These are phyloP conservation scores for Mucor lusitanicus DNA, from an alignment of 371 early-diverging fungal species.

Conservation along the genomic window DNA sequence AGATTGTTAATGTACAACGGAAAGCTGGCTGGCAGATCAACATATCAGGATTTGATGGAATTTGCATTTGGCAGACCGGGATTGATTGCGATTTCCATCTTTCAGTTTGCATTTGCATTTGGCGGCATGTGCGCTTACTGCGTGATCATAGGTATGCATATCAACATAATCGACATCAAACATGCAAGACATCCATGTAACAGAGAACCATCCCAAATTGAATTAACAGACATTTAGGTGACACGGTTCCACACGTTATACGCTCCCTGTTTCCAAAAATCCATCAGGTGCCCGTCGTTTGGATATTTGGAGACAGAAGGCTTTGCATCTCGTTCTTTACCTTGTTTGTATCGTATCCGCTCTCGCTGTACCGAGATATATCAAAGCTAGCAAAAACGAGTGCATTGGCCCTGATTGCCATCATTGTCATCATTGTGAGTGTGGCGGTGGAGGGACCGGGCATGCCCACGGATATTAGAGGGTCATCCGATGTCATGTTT, in stretches of 20 bases:
- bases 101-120: slow-evolving; percentile 83
- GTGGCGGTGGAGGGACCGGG: slow-evolving; percentile 75
- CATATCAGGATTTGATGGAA: slow-evolving; percentile 77
- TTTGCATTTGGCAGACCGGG: slow-evolving; percentile 77
- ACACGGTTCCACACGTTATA: slow-evolving; percentile 78
- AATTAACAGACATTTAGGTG: slow-evolving; percentile 46
- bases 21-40: slow-evolving; percentile 70
- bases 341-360: slow-evolving; percentile 68
- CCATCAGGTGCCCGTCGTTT: slow-evolving; percentile 48
- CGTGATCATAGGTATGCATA: slow-evolving; percentile 67
- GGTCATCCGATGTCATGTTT: slow-evolving; percentile 48
- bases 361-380: slow-evolving; percentile 80
- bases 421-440: slow-evolving; percentile 70
- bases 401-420: slow-evolving; percentile 74
- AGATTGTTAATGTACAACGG: slow-evolving; percentile 67
- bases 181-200: background rate
- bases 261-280: slow-evolving; percentile 65
- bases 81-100: slow-evolving; percentile 69
- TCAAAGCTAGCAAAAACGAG: slow-evolving; percentile 80
- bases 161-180: background rate
- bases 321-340: slow-evolving; percentile 72
- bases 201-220: background rate
- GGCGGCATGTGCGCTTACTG: slow-evolving; percentile 81
- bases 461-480: slow-evolving; percentile 55
- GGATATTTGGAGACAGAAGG: slow-evolving; percentile 54